Base-by-base conservation (phyloP, 148 eudicot species). In the Chenopodium suecicum region DNA sequence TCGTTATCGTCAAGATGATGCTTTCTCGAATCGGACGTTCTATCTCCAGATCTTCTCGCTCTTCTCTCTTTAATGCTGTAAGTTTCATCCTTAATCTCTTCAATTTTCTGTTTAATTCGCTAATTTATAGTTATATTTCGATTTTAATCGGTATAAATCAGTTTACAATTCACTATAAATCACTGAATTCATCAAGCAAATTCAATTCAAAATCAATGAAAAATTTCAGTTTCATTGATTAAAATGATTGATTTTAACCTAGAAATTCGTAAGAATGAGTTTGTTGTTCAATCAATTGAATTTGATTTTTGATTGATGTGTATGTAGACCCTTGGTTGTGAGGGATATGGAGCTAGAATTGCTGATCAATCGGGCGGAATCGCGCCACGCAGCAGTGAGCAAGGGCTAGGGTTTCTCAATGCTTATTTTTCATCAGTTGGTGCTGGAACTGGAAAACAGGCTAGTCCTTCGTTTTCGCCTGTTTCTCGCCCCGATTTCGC, bases 11-110 rank as follows among this genome's bases (percentile, higher is more conserved):
- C 62, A 56, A 56, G 62, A 56, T 56, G 48, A 70, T 73, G 27
- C 56, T 73, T 25, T 73, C 76, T 46, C 76, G 76, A 73, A 73
- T 73, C 54, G 22, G 76, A 2, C 76, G 76, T 46, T 73, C 60
- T 1, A 73, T 73, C 32, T 73, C 76, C 60, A 47, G 76, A 73
- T 47, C 76, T 47, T 73, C 60, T 23, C 76, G 76, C 32, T 25
- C 58, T 4, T 47, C 76, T 0, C 76, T 73, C 23, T 73, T 47
- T 14, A 73, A 73, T 25, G 17, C 76, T 25, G 76, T 73, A 73
- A 73, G 58, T 73, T 17, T 19, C 16, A 56, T 3, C 17, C 22
- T 19, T 56, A 4, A 2, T 56, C 6, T 56, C 22, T 56, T 56
- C 5, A 16, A 17, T 16, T 56, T 56, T 50, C 54, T 41, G 44